These are phyloP conservation scores for Aspergillus luchuensis DNA, from an alignment of 2,329 filamentous ascomycete genomes.

Conservation along the genomic window DNA sequence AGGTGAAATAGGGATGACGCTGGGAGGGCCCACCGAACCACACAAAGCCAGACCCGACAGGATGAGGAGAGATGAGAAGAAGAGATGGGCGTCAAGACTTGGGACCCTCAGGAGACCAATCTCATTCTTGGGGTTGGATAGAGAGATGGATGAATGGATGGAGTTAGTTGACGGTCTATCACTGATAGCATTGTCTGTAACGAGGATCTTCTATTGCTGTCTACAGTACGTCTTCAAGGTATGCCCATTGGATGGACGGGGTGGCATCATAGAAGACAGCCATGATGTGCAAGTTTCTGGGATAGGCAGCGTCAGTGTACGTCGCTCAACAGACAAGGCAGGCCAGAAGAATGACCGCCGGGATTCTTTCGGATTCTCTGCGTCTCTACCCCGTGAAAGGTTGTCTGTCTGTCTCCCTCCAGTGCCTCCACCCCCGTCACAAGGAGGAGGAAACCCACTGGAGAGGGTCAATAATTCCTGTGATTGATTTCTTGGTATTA, in stretches of 20 bases:
- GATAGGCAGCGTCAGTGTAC: background rate
- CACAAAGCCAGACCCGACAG: constrained; percentile 28
- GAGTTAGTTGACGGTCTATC: background rate
- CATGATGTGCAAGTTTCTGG: background rate
- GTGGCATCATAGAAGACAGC: constrained; percentile 1
- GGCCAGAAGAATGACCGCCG: background rate
- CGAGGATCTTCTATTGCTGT: too few relatives aligned
- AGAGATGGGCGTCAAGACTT: background rate
- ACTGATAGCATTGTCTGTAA: too few relatives aligned
- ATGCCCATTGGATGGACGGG: background rate
- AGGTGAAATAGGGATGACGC: constrained; percentile 41
- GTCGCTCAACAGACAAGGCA: background rate
- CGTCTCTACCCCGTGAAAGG: constrained; percentile 8
- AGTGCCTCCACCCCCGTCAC: background rate
- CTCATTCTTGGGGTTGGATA: background rate
- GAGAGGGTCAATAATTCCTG: background rate
- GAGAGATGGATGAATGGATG: background rate
- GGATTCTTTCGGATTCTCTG: constrained; percentile 7
- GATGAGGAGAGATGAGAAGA: constrained; percentile 2
- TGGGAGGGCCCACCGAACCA: constrained; percentile 43
- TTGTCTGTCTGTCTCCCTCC: too few relatives aligned
- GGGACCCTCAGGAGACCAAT: constrained; percentile 4
- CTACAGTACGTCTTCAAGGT: too few relatives aligned
- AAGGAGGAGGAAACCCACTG: background rate
- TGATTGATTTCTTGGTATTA: background rate